Evolutionary conservation across 2,329 filamentous ascomycete species (phyloP).

Genomic region (Proliferodiscus dingleyae): DNA sequence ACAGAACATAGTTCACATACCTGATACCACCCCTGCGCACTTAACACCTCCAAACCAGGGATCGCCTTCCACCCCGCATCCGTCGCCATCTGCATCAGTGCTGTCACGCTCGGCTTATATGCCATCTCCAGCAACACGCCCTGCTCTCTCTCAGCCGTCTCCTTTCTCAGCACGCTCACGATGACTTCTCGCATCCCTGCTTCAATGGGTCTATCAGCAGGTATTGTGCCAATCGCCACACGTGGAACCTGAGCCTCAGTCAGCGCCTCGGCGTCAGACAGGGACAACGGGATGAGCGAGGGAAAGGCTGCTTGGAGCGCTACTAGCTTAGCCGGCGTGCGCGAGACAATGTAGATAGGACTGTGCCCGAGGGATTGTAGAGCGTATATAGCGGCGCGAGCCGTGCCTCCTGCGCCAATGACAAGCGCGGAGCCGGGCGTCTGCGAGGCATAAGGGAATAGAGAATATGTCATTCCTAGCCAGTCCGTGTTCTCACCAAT

Average conservation of each 20-base stretch:
- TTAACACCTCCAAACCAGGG: slow-evolving; percentile 81
- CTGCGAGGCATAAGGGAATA: slow-evolving; percentile 37
- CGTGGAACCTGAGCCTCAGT: slow-evolving; percentile 48
- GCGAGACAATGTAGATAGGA: slow-evolving; percentile 82
- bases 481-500: slow-evolving; percentile 94
- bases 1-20: slow-evolving; percentile 41
- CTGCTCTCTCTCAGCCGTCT: slow-evolving; percentile 30
- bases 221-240: slow-evolving; percentile 86
- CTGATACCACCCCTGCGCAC: slow-evolving; percentile 86
- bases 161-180: slow-evolving; percentile 43
- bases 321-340: slow-evolving; percentile 64
- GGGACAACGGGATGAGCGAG: slow-evolving; percentile 55
- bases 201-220: slow-evolving; percentile 81
- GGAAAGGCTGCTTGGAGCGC: slow-evolving; percentile 70
- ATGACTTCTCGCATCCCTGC: slow-evolving; percentile 62
- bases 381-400: slow-evolving; percentile 85
- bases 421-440: slow-evolving; percentile 61
- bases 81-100: slow-evolving; percentile 77
- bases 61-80: slow-evolving; percentile 77
- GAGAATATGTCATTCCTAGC: slow-evolving; percentile 79
- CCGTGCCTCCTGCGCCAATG: slow-evolving; percentile 87
- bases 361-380: slow-evolving; percentile 77
- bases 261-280: slow-evolving; percentile 45
- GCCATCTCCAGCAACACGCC: slow-evolving; percentile 88
- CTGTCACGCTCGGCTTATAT: slow-evolving; percentile 82